Percentiles rank a stretch among this genome's conserved stretches.
These are phyloP conservation scores for Epichloe gansuensis DNA, from an alignment of 2,329 filamentous ascomycete species.

Conservation along the genomic window DNA sequence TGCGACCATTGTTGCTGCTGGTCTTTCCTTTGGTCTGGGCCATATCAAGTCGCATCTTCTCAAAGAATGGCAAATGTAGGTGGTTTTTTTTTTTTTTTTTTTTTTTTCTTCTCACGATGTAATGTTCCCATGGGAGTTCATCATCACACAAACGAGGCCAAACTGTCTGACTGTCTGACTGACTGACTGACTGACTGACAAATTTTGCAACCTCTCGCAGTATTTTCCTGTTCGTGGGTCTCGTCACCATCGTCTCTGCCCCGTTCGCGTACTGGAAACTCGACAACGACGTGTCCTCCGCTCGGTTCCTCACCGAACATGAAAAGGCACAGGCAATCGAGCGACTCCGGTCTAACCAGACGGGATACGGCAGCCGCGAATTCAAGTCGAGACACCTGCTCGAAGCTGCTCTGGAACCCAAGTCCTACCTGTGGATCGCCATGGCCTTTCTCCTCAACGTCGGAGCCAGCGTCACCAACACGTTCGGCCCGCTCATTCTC, in stretches of 20 bases:
- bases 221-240: slow-evolving; percentile 47
- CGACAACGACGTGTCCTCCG: slow-evolving; percentile 44
- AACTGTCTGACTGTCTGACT: too few relatives aligned
- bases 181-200: neutral
- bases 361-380: slow-evolving; percentile 59
- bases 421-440: slow-evolving; percentile 46
- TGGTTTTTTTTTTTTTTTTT: neutral
- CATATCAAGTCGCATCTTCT: slow-evolving; percentile 29
- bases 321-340: slow-evolving; percentile 60
- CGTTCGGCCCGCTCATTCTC: slow-evolving; percentile 53
- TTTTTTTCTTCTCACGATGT: neutral
- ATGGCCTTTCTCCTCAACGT: slow-evolving; percentile 52
- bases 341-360: slow-evolving; percentile 61
- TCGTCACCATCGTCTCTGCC: slow-evolving; percentile 45
- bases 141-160: too few relatives aligned
- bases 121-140: neutral
- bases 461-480: slow-evolving; percentile 50
- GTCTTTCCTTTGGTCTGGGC: slow-evolving; percentile 43
- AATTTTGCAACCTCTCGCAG: slow-evolving; percentile 9
- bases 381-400: slow-evolving; percentile 56
- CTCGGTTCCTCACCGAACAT: slow-evolving; percentile 46
- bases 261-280: slow-evolving; percentile 49
- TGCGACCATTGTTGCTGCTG: slow-evolving; percentile 44
- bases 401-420: slow-evolving; percentile 34
- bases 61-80: slow-evolving; percentile 14